Evolutionary conservation across 2,329 filamentous ascomycete species (phyloP), one percentile per base, ranked within the genome.

Genomic region (Pseudogymnoascus sp.): DNA sequence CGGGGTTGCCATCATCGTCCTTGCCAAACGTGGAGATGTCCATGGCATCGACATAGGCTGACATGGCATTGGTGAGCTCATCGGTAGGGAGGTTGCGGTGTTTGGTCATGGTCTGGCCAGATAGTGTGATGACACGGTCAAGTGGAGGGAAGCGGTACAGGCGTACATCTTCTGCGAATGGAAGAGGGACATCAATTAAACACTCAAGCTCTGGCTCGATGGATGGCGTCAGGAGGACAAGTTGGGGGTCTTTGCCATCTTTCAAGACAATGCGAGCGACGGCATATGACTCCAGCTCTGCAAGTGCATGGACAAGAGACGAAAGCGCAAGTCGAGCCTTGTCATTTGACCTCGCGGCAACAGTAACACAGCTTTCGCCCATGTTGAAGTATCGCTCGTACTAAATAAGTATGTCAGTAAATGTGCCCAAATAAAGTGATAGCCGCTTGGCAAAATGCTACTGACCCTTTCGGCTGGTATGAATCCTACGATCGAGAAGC

Each of bases 81-180:
- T 89, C 81, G 8, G 80, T 87, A 0, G 95, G 95, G 1, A 99
- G 79, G 65, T 96, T 87, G 37, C 91, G 88, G 68, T 99, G 93
- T 69, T 93, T 86, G 10, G 84, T 90, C 59, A 97, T 78, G 7
- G 84, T 82, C 67, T 90, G 89, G 0, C 93, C 93, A 10, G 87
- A 91, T n/a, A 96, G 82, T 0, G 93, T 97, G 65, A 96, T 78
- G 29, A 97, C 88, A 66, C 85, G 89, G 72, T 96, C 93, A 10
- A 99, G 78, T 0, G 93, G 91, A 5, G 95, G 92, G 68, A 99
- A 99, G 64, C 87, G 88, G 74, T 97, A 97, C n/a, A 82, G 82
- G 37, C 95, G 85, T 59, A 97, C 81, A 72, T 99, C 95, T 77
- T 99, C 95, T 2, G 91, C 88, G 71, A 97, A 99, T 0, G 95